Base-by-base conservation (phyloP, 2,329 filamentous ascomycete species). In the Alternaria angustiovoidea region DNA sequence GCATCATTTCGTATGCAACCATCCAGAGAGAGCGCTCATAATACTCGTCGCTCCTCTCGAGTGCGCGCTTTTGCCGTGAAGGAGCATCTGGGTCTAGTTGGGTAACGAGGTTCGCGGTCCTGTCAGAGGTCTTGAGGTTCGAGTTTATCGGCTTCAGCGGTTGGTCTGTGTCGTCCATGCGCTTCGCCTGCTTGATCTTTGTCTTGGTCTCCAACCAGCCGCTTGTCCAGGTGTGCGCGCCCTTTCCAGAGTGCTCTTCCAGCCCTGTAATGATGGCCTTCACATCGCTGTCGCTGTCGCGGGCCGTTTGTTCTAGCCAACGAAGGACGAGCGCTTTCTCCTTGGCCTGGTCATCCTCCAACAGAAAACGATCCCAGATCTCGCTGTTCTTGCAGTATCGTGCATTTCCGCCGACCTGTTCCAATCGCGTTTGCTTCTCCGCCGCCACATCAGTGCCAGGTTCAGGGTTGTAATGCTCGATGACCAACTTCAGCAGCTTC, bases 141-240 rank as follows among this genome's bases (percentile, higher is more conserved):
- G 87, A 84, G 36, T 86, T 85, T 60, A 59, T 69, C 26, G 59
- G 65, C 62, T 63, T 57, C 44, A 77, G 47, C 12, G 73, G 74
- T 26, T 66, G 59, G n/a, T 74, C 75, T 42, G 58, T 47, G 26
- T 68, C 69, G 60, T 91, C 87, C 65, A 95, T 81, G 59, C 91
- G 89, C 81, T 98, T 99, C 75, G 92, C 88, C 57, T 91, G 87
- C 81, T 99, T 99, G 79, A 99, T 93, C 48, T 90, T 89, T 59
- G 92, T 88, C 64, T 93, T 91, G 0, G 95, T 97, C 76, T 97
- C 93, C 64, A 97, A 87, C 92, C 94, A 97, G 41, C 94, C 94
- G 75, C 93, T 89, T 28, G 91, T 89, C 81, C 95, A 92, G 9
- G 94, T 88, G n/a, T 74, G 68, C 20, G 70, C 72, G 39, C 72